These are phyloP conservation scores for Trichocladium antarcticum DNA, from an alignment of 495 filamentous ascomycete species.

Conservation along the genomic window DNA sequence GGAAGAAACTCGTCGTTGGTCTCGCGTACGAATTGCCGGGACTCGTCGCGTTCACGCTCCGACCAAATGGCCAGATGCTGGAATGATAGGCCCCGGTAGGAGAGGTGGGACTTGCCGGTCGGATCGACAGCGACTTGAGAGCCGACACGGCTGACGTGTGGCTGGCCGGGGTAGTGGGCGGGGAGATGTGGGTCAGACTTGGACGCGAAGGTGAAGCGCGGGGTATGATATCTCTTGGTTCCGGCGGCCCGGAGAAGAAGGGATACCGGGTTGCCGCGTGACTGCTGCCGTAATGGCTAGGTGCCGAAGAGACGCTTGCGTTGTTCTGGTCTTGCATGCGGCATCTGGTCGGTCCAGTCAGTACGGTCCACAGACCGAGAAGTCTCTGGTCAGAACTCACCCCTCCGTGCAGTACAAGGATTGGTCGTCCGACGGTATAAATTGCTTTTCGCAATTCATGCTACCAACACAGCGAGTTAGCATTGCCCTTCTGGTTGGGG, in stretches of 20 bases:
- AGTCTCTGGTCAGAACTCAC: constrained; percentile 25
- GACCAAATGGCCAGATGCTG: constrained; percentile 36
- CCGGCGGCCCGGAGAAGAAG: constrained; percentile 28
- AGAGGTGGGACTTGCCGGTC: constrained; percentile 39
- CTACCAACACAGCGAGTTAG: constrained; percentile 25
- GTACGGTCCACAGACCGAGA: neutral
- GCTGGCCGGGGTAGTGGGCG: constrained; percentile 30
- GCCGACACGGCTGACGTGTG: constrained; percentile 33
- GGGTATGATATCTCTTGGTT: constrained; percentile 41
- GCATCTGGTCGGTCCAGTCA: constrained; percentile 29
- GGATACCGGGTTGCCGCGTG: constrained; percentile 25
- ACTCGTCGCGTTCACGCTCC: constrained; percentile 35
- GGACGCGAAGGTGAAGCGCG: constrained; percentile 42
- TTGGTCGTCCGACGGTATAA: constrained; percentile 34
- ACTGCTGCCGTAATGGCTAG: constrained; percentile 17
- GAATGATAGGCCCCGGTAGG: constrained; percentile 25
- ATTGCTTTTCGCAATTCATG: constrained; percentile 45
- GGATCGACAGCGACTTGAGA: constrained; percentile 35
- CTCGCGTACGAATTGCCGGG: constrained; percentile 38
- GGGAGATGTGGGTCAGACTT: constrained; percentile 30
- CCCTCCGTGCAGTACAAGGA: constrained; percentile 40
- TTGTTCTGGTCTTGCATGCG: constrained; percentile 34
- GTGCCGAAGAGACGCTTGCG: constrained; percentile 18
- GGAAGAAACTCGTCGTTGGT: constrained; percentile 26
- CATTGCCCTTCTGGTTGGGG: too few species aligned